Conservation (phyloP, 352 stramenopile species). For the Phytophthora sp. region DNA sequence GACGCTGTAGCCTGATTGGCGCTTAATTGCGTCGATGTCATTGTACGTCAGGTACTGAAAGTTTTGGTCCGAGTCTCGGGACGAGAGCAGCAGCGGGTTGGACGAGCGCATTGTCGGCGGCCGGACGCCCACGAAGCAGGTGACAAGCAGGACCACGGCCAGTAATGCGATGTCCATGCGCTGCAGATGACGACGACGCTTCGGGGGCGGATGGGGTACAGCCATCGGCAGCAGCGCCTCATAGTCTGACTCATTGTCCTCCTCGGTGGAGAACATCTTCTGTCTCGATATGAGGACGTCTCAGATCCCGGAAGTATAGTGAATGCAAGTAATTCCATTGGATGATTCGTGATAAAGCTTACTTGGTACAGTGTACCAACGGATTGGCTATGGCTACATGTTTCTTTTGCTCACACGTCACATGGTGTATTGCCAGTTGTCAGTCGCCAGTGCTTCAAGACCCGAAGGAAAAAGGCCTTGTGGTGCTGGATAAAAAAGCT, state of each 20-base stretch:
- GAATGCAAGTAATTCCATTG: conserved; percentile 22
- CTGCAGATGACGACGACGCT: conserved; percentile 34
- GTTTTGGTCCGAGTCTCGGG: neutral
- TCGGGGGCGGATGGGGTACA: neutral
- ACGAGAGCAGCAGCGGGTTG: conserved; percentile 41
- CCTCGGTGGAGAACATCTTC: conserved; percentile 26
- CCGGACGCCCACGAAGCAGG: conserved; percentile 57
- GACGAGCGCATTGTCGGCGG: conserved; percentile 48
- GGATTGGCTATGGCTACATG: conserved; percentile 13
- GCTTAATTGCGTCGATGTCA: conserved; percentile 49
- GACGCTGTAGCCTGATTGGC: conserved; percentile 56
- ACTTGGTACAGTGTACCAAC: conserved; percentile 26
- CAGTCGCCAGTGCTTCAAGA: conserved; percentile 21
- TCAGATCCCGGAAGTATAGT: conserved; percentile 22
- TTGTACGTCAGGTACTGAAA: conserved; percentile 64
- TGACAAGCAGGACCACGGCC: conserved; percentile 49
- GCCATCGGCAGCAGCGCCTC: conserved; percentile 35
- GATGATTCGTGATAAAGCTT: conserved; percentile 23
- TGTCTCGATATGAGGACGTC: conserved; percentile 1
- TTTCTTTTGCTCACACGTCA: conserved; percentile 27
- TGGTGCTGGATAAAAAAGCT: conserved; percentile 25
- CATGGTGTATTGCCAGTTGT: conserved; percentile 19
- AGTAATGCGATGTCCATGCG: conserved; percentile 62
- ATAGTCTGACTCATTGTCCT: conserved; percentile 21
- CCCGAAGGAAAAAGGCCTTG: conserved; percentile 7